Conservation (phyloP, 768 basidiomycete species). For the Pluteus cervinus region DNA sequence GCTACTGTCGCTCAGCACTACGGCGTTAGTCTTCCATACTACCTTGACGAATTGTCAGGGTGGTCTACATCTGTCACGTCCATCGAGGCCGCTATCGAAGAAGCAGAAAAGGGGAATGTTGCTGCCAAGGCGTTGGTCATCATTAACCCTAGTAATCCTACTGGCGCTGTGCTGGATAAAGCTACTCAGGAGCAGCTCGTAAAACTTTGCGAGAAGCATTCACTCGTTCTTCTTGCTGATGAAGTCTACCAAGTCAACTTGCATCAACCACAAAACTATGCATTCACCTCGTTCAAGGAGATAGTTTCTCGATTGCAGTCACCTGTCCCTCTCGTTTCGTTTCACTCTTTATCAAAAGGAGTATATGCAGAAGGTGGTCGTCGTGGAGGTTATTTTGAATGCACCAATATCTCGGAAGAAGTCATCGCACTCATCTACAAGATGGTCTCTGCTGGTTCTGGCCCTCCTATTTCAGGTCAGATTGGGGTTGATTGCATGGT, state of each 20-base stretch:
- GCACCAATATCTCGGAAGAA: constrained; percentile 70
- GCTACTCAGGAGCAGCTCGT: constrained; percentile 69
- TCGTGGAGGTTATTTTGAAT: constrained; percentile 94
- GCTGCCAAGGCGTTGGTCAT: constrained; percentile 82
- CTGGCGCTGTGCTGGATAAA: constrained; percentile 75
- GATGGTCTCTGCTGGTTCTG: constrained; percentile 86
- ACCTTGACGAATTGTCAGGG: constrained; percentile 71
- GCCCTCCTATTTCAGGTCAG: constrained; percentile 86
- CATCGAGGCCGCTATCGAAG: constrained; percentile 60
- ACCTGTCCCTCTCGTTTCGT: constrained; percentile 78
- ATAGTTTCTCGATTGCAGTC: constrained; percentile 61
- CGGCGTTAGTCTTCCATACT: constrained; percentile 79
- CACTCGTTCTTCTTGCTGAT: constrained; percentile 87
- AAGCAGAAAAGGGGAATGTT: constrained; percentile 55
- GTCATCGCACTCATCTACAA: constrained; percentile 89
- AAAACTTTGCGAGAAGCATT: constrained; percentile 73
- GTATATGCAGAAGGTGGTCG: constrained; percentile 94
- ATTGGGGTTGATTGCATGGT: constrained; percentile 92
- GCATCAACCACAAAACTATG: constrained; percentile 55
- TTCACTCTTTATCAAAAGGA: constrained; percentile 97
- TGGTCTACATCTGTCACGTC: constrained; percentile 77
- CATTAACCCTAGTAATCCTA: constrained; percentile 98
- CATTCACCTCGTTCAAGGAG: constrained; percentile 93
- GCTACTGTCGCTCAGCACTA: constrained; percentile 83
- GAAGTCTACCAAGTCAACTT: constrained; percentile 98